phyloP scores from a whole-genome alignment of 2,329 filamentous ascomycete species.

The Blastomyces emzantsi region DNA sequence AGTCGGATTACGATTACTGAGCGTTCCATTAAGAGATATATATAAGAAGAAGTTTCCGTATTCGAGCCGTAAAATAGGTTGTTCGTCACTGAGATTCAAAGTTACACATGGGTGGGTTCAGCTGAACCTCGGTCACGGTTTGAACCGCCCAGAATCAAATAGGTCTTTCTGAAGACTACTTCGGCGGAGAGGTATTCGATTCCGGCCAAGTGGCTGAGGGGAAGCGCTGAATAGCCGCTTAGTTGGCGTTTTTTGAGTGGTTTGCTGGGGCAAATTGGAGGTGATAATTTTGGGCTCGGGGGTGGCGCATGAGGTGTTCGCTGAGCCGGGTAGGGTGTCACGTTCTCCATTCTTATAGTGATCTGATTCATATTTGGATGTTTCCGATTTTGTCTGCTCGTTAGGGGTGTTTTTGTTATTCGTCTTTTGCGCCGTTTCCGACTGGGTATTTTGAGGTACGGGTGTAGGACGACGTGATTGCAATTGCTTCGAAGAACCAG shows the following conservation, averaged over 20 bases:
- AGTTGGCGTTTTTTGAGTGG: not conserved
- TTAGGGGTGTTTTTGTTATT: not conserved
- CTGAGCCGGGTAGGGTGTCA: not conserved
- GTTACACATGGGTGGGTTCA: not conserved
- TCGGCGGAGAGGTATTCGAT: conserved; percentile 14
- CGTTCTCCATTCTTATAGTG: conserved; percentile 3
- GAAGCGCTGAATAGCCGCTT: conserved; percentile 7
- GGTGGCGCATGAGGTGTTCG: not conserved
- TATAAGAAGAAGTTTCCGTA: not conserved
- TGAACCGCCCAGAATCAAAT: conserved; percentile 10
- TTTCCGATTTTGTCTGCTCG: not conserved
- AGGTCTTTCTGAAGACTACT: conserved; percentile 15
- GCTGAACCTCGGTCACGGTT: not conserved
- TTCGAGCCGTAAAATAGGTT: not conserved
- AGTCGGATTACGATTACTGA: not conserved
- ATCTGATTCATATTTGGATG: conserved; percentile 3
- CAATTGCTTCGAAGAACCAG: conserved; percentile 9
- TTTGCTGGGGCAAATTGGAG: conserved; percentile 22
- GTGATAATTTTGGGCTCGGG: not conserved
- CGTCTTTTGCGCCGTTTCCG: not conserved
- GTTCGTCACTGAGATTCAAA: not conserved
- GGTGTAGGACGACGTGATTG: not conserved
- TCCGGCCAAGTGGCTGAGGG: conserved; percentile 8
- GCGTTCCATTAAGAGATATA: not conserved
- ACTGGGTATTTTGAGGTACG: not conserved